Conservation (phyloP, 1,284 basidiomycete genomes). For the Cutaneotrichosporon mucoides region DNA sequence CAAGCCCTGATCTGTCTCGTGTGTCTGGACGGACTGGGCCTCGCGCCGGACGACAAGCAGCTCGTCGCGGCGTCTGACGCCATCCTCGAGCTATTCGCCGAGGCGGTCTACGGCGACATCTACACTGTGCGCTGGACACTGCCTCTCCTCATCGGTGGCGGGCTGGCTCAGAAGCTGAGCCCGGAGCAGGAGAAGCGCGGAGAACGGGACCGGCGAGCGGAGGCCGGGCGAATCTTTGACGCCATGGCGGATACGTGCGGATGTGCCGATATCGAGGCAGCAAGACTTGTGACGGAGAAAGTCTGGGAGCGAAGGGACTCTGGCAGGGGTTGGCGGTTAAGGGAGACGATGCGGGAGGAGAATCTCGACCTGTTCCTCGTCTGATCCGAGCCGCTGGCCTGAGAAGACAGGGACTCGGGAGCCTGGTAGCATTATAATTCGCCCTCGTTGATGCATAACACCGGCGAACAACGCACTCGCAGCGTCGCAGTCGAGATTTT, state of each 20-base stretch:
- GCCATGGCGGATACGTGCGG: slow-evolving; percentile 14
- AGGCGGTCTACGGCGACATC: slow-evolving; percentile 11
- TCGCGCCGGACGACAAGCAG: slow-evolving; percentile 2
- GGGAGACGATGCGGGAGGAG: neutral
- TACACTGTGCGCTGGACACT: slow-evolving; percentile 16
- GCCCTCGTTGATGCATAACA: no score
- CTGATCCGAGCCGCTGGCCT: neutral
- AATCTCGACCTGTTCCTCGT: neutral
- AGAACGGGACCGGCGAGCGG: neutral
- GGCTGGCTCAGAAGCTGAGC: slow-evolving; percentile 1
- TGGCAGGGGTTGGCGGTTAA: neutral
- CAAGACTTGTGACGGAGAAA: slow-evolving; percentile 3
- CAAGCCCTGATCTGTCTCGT: slow-evolving; percentile 10
- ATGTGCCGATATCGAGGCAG: slow-evolving; percentile 11
- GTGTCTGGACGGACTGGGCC: slow-evolving; percentile 8
- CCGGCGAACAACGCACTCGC: no score
- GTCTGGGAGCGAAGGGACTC: slow-evolving; percentile 9
- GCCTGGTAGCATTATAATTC: no score
- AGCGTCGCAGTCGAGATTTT: no score
- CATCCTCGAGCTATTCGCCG: slow-evolving; percentile 14
- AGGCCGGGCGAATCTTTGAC: slow-evolving; percentile 10
- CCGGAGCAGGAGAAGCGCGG: neutral
- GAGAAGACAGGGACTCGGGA: no score
- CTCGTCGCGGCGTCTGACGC: slow-evolving; percentile 6
- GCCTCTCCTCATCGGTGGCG: slow-evolving; percentile 8